phyloP scores from a whole-genome alignment of 768 basidiomycete species.

The Gloeopeniophorella convolvens region DNA sequence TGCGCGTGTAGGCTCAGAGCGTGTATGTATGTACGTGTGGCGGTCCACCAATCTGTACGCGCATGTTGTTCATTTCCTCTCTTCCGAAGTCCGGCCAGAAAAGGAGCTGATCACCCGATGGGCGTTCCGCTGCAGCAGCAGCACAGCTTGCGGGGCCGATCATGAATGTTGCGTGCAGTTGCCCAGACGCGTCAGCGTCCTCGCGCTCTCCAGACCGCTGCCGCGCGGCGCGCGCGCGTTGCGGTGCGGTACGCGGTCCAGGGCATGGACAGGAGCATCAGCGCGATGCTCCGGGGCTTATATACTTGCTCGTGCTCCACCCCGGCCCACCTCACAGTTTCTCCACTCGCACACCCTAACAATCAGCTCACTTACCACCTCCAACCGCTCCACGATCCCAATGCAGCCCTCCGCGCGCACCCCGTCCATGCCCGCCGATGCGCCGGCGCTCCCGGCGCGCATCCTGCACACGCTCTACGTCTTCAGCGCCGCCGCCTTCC shows the following conservation, averaged over 20 bases:
- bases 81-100: conserved; percentile 5
- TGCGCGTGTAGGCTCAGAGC: conserved; percentile 16
- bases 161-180: too few relatives aligned
- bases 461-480: conserved; percentile 4
- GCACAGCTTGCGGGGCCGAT: conserved; percentile 16
- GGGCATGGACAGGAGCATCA: conserved; percentile 1
- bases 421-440: neutral
- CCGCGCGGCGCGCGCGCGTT: conserved; percentile 16
- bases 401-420: conserved; percentile 4
- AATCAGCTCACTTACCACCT: neutral
- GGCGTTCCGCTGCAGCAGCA: neutral
- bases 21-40: conserved; percentile 11
- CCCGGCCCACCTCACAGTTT: neutral
- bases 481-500: conserved; percentile 6
- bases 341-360: neutral
- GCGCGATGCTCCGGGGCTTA: conserved; percentile 4
- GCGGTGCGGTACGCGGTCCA: neutral
- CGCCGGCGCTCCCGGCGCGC: neutral
- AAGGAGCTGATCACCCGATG: conserved; percentile 16
- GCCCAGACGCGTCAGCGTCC: conserved; percentile 13
- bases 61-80: conserved; percentile 17
- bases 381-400: neutral
- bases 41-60: conserved; percentile 16
- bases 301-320: conserved; percentile 1
- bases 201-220: conserved; percentile 12